phyloP scores from a whole-genome alignment of 2,329 filamentous ascomycete species.

The Fusarium tupiense region DNA sequence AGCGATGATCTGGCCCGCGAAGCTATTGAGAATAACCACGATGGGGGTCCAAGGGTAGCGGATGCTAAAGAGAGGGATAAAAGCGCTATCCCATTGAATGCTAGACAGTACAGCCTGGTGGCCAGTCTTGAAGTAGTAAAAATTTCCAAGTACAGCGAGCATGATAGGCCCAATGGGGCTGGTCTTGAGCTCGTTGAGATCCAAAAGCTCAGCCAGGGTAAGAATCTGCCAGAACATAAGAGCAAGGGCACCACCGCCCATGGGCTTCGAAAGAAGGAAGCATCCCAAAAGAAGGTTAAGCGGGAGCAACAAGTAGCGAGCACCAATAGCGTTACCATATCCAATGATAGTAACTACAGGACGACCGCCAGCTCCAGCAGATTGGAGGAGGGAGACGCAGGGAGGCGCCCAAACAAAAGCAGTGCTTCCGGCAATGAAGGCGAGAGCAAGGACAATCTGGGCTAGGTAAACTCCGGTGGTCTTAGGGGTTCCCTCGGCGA shows the following conservation, averaged over 20 bases:
- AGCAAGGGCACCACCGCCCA: constrained; percentile 87
- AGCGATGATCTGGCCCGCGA: constrained; percentile 87
- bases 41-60: constrained; percentile 91
- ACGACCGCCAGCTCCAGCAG: constrained; percentile 54
- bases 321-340: constrained; percentile 92
- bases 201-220: constrained; percentile 73
- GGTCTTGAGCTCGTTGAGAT: constrained; percentile 68
- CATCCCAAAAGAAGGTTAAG: constrained; percentile 81
- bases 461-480: constrained; percentile 79
- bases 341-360: constrained; percentile 82
- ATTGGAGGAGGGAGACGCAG: constrained; percentile 76
- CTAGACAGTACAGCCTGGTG: constrained; percentile 88
- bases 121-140: constrained; percentile 97
- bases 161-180: constrained; percentile 84
- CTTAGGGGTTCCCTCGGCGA: constrained; percentile 73
- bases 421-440: constrained; percentile 83
- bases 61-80: constrained; percentile 85
- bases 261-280: constrained; percentile 88
- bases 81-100: constrained; percentile 96
- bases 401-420: constrained; percentile 89
- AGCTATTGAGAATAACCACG: constrained; percentile 84
- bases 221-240: constrained; percentile 90
- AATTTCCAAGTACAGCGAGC: constrained; percentile 88
- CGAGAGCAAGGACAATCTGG: constrained; percentile 80
- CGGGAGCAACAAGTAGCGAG: constrained; percentile 86